These are phyloP conservation scores for Musa beccarii DNA, from an alignment of 176 grass and related monocot genomes.

Conservation along the genomic window DNA sequence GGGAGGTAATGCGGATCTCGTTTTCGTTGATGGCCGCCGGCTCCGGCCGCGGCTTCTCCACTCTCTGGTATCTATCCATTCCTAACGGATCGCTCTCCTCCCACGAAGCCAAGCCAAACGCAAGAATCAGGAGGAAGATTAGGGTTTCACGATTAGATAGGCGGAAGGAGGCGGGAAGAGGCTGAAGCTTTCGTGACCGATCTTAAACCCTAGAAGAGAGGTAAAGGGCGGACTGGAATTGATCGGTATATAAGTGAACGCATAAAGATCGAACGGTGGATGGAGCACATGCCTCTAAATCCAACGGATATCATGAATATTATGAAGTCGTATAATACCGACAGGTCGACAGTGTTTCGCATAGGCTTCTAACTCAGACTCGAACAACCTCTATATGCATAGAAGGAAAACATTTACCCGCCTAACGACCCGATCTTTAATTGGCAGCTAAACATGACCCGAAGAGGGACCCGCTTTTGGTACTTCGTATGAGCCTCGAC, in stretches of 20 bases:
- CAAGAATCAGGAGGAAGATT: not conserved
- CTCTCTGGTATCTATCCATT: slow-evolving; percentile 91
- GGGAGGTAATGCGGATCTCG: slow-evolving; percentile 92
- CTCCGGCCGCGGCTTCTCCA: slow-evolving; percentile 88
- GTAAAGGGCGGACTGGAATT: not conserved
- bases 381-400: too few species aligned
- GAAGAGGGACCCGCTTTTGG: too few species aligned
- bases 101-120: not conserved
- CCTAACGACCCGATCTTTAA: too few species aligned
- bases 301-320: not conserved
- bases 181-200: not conserved
- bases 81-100: not conserved
- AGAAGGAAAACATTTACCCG: too few species aligned
- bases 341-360: too few species aligned
- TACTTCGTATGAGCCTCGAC: too few species aligned
- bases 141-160: not conserved
- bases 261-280: not conserved
- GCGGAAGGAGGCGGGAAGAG: not conserved
- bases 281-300: not conserved
- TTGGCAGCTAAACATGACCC: too few species aligned
- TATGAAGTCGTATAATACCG: too few species aligned
- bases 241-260: not conserved
- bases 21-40: slow-evolving; percentile 79
- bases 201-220: slow-evolving; percentile 8
- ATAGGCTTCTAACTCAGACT: too few species aligned